These are phyloP conservation scores for Paracoccidioides lutzii DNA, from an alignment of 2,329 filamentous ascomycete species.

Conservation along the genomic window DNA sequence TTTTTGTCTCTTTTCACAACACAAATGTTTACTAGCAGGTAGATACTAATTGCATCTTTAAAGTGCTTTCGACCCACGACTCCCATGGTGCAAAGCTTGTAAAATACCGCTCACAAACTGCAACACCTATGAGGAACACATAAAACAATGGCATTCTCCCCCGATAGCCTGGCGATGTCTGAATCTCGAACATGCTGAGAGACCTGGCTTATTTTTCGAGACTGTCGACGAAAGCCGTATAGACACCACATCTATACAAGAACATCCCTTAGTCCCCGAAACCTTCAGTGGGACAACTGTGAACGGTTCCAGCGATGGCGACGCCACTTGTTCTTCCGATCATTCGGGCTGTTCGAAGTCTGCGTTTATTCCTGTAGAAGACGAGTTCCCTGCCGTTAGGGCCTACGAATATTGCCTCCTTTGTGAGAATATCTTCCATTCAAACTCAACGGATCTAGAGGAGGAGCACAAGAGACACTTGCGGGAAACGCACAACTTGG, in stretches of 20 bases:
- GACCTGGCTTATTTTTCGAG: conserved; percentile 4
- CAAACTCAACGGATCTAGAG: conserved; percentile 1
- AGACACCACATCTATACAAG: not conserved
- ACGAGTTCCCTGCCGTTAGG: not conserved
- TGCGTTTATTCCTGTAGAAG: not conserved
- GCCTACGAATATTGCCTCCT: conserved; percentile 8
- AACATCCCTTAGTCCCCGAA: not conserved
- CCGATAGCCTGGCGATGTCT: conserved; percentile 7
- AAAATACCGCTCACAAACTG: conserved; percentile 3
- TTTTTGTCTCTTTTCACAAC: not conserved
- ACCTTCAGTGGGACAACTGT: not conserved
- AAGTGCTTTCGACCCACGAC: not conserved
- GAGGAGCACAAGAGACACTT: conserved; percentile 4
- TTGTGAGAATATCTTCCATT: conserved; percentile 6
- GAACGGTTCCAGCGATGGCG: not conserved
- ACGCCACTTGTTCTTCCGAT: conserved; percentile 1
- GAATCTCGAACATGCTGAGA: conserved; percentile 3
- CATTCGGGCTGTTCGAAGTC: not conserved
- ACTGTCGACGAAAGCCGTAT: not conserved
- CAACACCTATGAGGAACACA: conserved; percentile 2
- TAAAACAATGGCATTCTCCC: conserved; percentile 6
- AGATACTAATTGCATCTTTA: not conserved
- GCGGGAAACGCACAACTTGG: conserved; percentile 6
- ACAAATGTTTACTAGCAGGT: not conserved
- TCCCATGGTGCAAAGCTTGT: conserved; percentile 1